phyloP scores from a whole-genome alignment of 2,329 filamentous ascomycete genomes.

The Phyllachora maydis region DNA sequence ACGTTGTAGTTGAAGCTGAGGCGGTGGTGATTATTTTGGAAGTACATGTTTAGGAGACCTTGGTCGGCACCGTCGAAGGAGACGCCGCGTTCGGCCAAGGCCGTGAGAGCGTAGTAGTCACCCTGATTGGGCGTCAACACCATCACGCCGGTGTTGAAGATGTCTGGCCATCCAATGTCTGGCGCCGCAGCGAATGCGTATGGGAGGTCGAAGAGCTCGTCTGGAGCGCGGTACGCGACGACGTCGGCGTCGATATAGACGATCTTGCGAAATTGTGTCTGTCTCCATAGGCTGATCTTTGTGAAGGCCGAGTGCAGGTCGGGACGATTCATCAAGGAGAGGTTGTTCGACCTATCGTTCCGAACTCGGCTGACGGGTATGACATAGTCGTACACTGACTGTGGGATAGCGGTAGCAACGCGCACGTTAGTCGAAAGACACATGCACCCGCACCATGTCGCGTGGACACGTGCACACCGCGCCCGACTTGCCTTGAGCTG shows the following conservation, averaged over 20 bases:
- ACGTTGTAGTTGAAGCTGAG: constrained; percentile 94
- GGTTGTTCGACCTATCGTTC: constrained; percentile 59
- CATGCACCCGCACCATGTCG: too few species aligned
- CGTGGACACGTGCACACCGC: too few species aligned
- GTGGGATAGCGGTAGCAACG: constrained; percentile 8
- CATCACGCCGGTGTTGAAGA: constrained; percentile 98
- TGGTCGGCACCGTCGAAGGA: constrained; percentile 97
- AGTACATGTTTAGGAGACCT: constrained; percentile 88
- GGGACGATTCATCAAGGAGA: constrained; percentile 76
- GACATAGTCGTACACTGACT: constrained; percentile 75
- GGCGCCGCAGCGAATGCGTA: constrained; percentile 53
- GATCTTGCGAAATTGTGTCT: constrained; percentile 74
- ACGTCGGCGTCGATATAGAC: constrained; percentile 92
- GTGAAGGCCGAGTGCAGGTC: constrained; percentile 89
- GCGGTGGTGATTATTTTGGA: constrained; percentile 63
- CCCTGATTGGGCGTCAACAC: constrained; percentile 69
- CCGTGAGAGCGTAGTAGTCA: constrained; percentile 69
- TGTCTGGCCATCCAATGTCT: constrained; percentile 94
- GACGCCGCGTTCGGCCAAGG: constrained; percentile 67
- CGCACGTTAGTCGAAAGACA: too few species aligned
- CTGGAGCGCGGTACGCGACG: constrained; percentile 73
- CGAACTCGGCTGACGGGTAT: constrained; percentile 65
- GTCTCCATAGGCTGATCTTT: constrained; percentile 88
- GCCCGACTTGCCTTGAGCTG: constrained; percentile 47
- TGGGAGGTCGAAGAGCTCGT: constrained; percentile 64